These are phyloP conservation scores for Rubia yunnanensis DNA, from an alignment of 257 asterid species.

Conservation along the genomic window DNA sequence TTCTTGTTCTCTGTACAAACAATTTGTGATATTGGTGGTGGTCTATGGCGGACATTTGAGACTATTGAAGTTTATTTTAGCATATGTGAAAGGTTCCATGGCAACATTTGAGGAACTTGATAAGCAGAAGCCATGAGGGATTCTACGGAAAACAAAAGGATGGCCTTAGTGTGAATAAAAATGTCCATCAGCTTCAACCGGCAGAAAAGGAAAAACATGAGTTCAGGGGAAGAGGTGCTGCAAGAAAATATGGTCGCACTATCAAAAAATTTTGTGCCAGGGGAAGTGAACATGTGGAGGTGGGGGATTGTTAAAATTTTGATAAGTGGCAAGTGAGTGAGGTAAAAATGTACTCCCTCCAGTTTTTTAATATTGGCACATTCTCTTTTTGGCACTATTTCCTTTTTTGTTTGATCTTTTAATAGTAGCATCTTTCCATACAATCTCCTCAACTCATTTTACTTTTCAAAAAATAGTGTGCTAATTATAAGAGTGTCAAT, in stretches of 20 bases:
- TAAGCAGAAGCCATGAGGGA: constrained; percentile 11
- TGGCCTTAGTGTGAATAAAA: not conserved
- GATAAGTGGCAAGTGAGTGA: no score
- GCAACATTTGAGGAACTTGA: not conserved
- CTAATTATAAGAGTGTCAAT: no score
- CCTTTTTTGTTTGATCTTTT: no score
- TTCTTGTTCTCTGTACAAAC: constrained; percentile 25
- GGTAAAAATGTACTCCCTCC: no score
- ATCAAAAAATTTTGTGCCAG: no score
- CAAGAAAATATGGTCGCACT: not conserved
- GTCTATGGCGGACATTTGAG: constrained; percentile 12
- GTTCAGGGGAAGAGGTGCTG: not conserved
- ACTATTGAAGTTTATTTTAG: constrained; percentile 1
- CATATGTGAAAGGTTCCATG: not conserved
- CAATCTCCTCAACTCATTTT: no score
- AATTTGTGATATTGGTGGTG: constrained; percentile 22
- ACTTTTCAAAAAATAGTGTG: no score
- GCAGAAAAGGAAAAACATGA: not conserved
- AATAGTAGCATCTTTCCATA: no score
- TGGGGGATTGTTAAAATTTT: no score
- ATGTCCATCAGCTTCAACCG: not conserved
- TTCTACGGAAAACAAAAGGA: not conserved
- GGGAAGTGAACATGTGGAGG: no score
- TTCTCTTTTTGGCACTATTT: no score
- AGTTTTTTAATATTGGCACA: no score